Evolutionary conservation across 2,329 filamentous ascomycete species (phyloP).

Genomic region (Cercospora nicotianae): DNA sequence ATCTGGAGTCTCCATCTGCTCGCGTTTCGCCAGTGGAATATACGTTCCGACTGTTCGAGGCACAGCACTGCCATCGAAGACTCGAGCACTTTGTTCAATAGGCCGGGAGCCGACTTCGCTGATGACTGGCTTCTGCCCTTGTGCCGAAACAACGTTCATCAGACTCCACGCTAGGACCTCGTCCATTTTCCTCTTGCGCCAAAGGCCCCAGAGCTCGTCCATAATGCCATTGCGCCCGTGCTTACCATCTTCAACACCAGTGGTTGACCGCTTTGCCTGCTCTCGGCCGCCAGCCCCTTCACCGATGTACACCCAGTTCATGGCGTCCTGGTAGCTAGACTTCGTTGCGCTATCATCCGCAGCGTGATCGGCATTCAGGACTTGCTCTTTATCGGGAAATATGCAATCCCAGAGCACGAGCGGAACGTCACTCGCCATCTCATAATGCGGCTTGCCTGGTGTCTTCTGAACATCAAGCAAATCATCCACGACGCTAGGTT

Average conservation of each 20-base stretch:
- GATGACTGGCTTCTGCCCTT: slow-evolving; percentile 34
- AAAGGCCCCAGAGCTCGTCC: slow-evolving; percentile 76
- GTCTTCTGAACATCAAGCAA: slow-evolving; percentile 71
- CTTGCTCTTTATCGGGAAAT: slow-evolving; percentile 61
- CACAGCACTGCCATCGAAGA: slow-evolving; percentile 61
- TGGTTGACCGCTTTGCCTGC: slow-evolving; percentile 31
- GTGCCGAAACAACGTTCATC: slow-evolving; percentile 59
- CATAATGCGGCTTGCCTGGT: slow-evolving; percentile 78
- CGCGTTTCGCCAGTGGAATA: slow-evolving; percentile 56
- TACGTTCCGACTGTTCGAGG: slow-evolving; percentile 59
- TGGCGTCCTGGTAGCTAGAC: slow-evolving; percentile 54
- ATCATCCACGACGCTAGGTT: slow-evolving; percentile 68
- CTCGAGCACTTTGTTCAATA: slow-evolving; percentile 46
- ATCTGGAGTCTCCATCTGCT: slow-evolving; percentile 59
- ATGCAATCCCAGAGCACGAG: slow-evolving; percentile 95
- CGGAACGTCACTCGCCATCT: slow-evolving; percentile 86
- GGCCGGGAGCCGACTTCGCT: slow-evolving; percentile 16
- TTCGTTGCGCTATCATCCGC: slow-evolving; percentile 39
- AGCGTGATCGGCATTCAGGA: slow-evolving; percentile 41
- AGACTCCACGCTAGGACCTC: slow-evolving; percentile 78
- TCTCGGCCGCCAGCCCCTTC: slow-evolving; percentile 54
- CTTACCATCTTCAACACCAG: slow-evolving; percentile 55
- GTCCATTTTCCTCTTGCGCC: slow-evolving; percentile 84
- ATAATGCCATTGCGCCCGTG: slow-evolving; percentile 67
- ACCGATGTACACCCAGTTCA: slow-evolving; percentile 78